A percentile compares a stretch with the other conserved stretches of the same genome.
Evolutionary conservation across 1,284 basidiomycete genomes (phyloP).

Genomic region (Ustilago nuda): DNA sequence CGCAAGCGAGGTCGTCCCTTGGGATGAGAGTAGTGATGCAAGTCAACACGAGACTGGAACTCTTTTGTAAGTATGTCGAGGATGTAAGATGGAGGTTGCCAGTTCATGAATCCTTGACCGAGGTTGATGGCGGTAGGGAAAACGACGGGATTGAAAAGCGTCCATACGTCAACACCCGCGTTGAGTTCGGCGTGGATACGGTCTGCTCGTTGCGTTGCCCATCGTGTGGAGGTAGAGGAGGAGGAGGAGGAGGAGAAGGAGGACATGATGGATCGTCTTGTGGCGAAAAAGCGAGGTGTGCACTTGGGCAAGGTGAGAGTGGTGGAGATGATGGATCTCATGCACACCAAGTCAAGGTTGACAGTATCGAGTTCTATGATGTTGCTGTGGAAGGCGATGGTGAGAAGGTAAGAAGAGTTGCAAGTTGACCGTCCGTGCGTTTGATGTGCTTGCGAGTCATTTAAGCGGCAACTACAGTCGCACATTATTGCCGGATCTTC

Average conservation of each 20-base stretch:
- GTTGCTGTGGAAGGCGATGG: background rate
- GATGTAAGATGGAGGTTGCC: conserved; percentile 61
- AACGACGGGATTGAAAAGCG: conserved; percentile 64
- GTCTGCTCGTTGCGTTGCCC: conserved; percentile 36
- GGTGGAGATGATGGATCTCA: conserved; percentile 19
- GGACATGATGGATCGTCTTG: conserved; percentile 30
- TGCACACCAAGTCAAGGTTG: background rate
- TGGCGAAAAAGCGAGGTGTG: background rate
- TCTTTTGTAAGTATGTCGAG: conserved; percentile 48
- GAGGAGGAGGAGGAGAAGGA: conserved; percentile 14
- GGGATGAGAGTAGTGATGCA: conserved; percentile 67
- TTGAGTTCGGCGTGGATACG: conserved; percentile 59
- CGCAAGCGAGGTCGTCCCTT: conserved; percentile 63
- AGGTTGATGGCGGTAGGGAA: conserved; percentile 67
- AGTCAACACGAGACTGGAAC: conserved; percentile 49
- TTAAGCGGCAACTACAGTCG: conserved; percentile 1
- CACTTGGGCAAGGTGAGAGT: conserved; percentile 3
- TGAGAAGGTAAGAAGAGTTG: background rate
- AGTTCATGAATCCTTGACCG: conserved; percentile 69
- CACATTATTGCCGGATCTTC: conserved; percentile 1
- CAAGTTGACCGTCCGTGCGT: background rate
- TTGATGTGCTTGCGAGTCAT: conserved; percentile 4
- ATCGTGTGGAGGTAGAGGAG: conserved; percentile 27
- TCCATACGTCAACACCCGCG: conserved; percentile 65
- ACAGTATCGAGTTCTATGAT: background rate